Evolutionary conservation across 139 green algal species (phyloP), one percentile per base, ranked within the genome.

Genomic region (Volvox reticuliferus): DNA sequence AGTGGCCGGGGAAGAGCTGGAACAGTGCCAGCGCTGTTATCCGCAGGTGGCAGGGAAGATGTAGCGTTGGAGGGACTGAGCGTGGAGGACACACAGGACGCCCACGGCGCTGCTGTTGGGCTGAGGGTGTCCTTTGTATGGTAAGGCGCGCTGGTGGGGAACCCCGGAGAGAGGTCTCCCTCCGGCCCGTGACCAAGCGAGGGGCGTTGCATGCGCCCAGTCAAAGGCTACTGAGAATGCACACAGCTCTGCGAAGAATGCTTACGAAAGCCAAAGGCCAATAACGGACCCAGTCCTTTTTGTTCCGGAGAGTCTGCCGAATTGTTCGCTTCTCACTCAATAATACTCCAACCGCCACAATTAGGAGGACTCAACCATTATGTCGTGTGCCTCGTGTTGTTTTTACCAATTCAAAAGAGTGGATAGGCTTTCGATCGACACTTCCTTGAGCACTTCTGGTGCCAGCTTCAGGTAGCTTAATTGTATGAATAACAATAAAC

Each of bases 21-120:
- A 35, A 67, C 33, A 32, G 65, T 12, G 65, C 21, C 65, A 28
- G 24, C 24, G 24, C 65, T 26, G 12, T 24, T 28, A 28, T 73
- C 65, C 65, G 65, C 21, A 30, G 65, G 65, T 28, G 65, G 65
- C 65, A 16, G 21, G 65, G 65, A 16, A 79, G 82, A 16, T 32
- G 50, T 33, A 30, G 32, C 5, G 28, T 20, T 20, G 81, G 37
- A 61, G 61, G 81, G 30, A n/a, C 62, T 71, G 26, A 20, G 55
- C 71, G 36, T 30, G 18, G 81, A 14, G 12, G 81, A 37, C 26
- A 67, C 28, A 17, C 32, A 18, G 26, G 77, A 67, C 0, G 75
- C 87, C 87, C 87, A 91, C 24, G 87, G 87, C 33, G 87, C 87
- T 12, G 87, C 87, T 13, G 87, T 91, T 33, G 87, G 87, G 87